These are phyloP conservation scores for Hansenula lynferdii DNA, from an alignment of 1,139 yeast genomes.

Conservation along the genomic window DNA sequence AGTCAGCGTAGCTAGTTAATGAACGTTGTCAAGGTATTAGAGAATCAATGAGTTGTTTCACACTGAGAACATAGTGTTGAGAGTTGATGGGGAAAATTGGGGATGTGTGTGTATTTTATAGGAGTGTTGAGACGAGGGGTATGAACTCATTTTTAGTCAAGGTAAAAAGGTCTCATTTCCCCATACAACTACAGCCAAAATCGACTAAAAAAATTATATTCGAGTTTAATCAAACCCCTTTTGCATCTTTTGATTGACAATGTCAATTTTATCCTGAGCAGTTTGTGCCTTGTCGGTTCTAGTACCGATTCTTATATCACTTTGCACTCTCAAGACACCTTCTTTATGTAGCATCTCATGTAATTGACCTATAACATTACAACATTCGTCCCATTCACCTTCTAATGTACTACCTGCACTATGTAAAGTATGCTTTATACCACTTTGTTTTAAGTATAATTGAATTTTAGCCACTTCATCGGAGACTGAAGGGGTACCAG, in stretches of 20 bases:
- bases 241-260: slow-evolving; percentile 50
- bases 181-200: too few relatives aligned
- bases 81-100: too few relatives aligned
- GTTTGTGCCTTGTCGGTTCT: slow-evolving; percentile 61
- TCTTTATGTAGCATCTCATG: slow-evolving; percentile 65
- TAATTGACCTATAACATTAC: slow-evolving; percentile 70
- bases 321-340: slow-evolving; percentile 75
- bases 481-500: slow-evolving; percentile 71
- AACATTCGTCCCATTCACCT: slow-evolving; percentile 91
- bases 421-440: slow-evolving; percentile 65
- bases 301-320: slow-evolving; percentile 83
- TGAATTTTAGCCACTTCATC: slow-evolving; percentile 73
- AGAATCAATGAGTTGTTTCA: too few relatives aligned
- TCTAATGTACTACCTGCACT: slow-evolving; percentile 89
- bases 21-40: too few relatives aligned
- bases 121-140: too few relatives aligned
- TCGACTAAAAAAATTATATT: too few relatives aligned
- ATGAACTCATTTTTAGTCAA: too few relatives aligned
- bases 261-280: slow-evolving; percentile 61
- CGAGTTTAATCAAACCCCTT: slow-evolving; percentile 8
- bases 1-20: too few relatives aligned
- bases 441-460: slow-evolving; percentile 52
- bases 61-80: too few relatives aligned
- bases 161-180: too few relatives aligned
- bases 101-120: too few relatives aligned